Base-by-base conservation (phyloP, 768 basidiomycete species). In the Suillus subluteus region DNA sequence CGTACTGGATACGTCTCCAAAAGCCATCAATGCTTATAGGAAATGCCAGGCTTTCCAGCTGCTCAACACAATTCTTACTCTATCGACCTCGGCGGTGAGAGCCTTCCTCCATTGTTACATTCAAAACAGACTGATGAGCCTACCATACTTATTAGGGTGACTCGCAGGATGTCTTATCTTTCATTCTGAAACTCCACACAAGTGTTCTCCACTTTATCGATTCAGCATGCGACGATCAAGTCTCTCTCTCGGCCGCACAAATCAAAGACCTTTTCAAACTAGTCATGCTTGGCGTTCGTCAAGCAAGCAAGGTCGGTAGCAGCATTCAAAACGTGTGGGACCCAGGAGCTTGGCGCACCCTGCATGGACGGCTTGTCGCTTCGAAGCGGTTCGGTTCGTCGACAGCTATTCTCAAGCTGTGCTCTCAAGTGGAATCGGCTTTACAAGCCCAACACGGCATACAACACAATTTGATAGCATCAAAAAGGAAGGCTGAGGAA, bases 231-330 rank as follows among this genome's bases (percentile, higher is more conserved):
- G 79, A 82, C 6, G 82, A 85, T 35, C 78, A 81, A 32, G 69
- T 73, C 48, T 71, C 79, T 12, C 75, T 90, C 52, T 88, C 86
- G 18, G 82, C 89, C 2, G 75, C 86, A 1, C 91, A 94, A 68
- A 73, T 91, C 72, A 97, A 94, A 78, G 91, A 92, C n/a, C 74
- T 95, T 23, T 75, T 95, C 65, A 96, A 93, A 76, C 78, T 92
- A 62, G 89, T 82, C 0, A 79, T 93, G 35, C 73, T 83, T 23
- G 86, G 86, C 59, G 80, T 89, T n/a, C 88, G 93, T 63, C 87
- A 88, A 66, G 87, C 88, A 1, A 75, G 66, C 67, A 66, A 88
- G 87, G 64, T 83, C 84, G 59, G 43, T 21, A 21, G 6, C 41
- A 43, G 6, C 3, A 9, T 73, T 83, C 58, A 71, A 38, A 69